phyloP scores from a whole-genome alignment of 2,329 filamentous ascomycete genomes.

The Rugonectria rugulosa region DNA sequence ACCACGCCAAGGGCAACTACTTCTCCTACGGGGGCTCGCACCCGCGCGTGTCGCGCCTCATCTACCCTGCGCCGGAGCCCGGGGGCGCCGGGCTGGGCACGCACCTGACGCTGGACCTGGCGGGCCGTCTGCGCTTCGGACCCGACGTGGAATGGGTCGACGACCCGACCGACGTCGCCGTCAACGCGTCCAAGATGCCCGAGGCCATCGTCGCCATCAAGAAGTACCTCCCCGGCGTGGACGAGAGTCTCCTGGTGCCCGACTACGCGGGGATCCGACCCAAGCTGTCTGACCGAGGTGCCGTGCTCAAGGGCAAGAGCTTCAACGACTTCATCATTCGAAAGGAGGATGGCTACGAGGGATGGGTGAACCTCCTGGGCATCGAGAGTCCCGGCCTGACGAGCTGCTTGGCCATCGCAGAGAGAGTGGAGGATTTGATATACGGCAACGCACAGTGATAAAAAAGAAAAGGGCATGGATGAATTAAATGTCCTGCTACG shows the following conservation, averaged over 20 bases:
- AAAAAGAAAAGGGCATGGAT: neutral
- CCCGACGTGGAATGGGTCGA: conserved; percentile 96
- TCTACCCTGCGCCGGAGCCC: conserved; percentile 87
- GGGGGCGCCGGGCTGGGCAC: conserved; percentile 88
- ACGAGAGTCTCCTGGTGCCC: conserved; percentile 69
- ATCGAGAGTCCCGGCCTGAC: conserved; percentile 96
- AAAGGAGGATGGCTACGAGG: conserved; percentile 77
- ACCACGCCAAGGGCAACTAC: conserved; percentile 95
- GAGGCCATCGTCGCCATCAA: conserved; percentile 78
- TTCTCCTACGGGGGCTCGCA: conserved; percentile 77
- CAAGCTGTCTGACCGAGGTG: conserved; percentile 71
- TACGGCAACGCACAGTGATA: conserved; percentile 45
- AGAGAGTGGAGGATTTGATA: conserved; percentile 68
- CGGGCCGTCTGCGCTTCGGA: conserved; percentile 85
- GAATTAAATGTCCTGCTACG: neutral
- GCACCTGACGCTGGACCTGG: conserved; percentile 90
- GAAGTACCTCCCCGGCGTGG: conserved; percentile 78
- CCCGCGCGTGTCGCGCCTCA: conserved; percentile 73
- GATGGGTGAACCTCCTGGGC: conserved; percentile 89
- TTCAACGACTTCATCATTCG: conserved; percentile 87
- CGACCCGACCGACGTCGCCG: conserved; percentile 71
- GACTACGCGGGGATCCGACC: conserved; percentile 95
- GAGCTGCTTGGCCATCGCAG: conserved; percentile 83
- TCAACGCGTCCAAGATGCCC: conserved; percentile 68
- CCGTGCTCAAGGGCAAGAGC: conserved; percentile 68